Conservation (phyloP, 768 basidiomycete species). For the Agrocybe chaxingu region DNA sequence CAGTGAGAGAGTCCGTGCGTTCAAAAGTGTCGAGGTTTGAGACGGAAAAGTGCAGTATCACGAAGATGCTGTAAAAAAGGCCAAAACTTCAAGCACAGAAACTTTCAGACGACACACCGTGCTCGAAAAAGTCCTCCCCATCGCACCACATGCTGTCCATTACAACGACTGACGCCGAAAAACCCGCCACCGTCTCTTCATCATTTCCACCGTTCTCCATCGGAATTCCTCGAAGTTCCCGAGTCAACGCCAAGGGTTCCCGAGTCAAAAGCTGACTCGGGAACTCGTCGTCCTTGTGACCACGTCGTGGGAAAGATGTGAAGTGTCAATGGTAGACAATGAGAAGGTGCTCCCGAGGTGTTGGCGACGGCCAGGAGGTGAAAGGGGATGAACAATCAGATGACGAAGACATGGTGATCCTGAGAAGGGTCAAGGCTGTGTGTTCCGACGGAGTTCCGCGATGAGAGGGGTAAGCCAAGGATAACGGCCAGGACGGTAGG, state of each 20-base stretch:
- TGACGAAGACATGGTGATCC: not conserved
- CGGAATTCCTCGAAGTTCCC: conserved; percentile 23
- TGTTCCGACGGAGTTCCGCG: no score
- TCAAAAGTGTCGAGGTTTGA: no score
- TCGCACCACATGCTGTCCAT: no score
- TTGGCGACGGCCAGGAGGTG: not conserved
- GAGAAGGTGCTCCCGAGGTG: not conserved
- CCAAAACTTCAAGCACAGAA: no score
- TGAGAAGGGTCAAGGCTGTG: no score
- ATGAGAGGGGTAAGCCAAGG: no score
- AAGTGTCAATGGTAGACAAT: not conserved
- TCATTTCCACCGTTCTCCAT: not conserved
- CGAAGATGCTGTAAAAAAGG: no score
- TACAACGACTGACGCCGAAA: not conserved
- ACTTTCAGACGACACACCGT: no score
- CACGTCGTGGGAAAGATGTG: conserved; percentile 3
- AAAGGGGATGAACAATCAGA: not conserved
- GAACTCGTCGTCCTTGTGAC: conserved; percentile 30
- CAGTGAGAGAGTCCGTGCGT: no score
- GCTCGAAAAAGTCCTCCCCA: no score
- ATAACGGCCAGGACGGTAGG: no score
- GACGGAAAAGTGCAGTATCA: no score
- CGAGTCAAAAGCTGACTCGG: conserved; percentile 39
- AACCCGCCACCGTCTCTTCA: not conserved
- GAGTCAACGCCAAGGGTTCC: conserved; percentile 35